These are phyloP conservation scores for Nemania diffusa DNA, from an alignment of 2,329 filamentous ascomycete species.

Conservation along the genomic window DNA sequence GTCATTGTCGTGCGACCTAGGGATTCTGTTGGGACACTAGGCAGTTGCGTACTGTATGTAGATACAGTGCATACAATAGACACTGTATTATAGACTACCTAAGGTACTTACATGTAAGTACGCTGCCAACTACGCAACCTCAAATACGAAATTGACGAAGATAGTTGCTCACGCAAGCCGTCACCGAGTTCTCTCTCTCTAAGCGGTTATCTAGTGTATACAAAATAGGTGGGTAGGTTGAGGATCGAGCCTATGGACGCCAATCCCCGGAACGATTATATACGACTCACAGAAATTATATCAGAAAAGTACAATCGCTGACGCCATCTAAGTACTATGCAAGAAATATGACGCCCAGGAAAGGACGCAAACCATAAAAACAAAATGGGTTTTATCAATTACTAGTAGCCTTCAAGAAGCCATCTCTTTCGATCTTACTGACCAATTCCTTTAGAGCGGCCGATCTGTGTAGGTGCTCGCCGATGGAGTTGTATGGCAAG, in stretches of 20 bases:
- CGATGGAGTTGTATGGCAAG: not conserved
- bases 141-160: not conserved
- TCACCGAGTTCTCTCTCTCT: not conserved
- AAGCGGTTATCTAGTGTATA: not conserved
- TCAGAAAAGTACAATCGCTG: not conserved
- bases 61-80: not conserved
- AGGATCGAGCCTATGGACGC: not conserved
- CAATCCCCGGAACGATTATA: not conserved
- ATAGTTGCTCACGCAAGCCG: too few relatives aligned
- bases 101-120: too few relatives aligned
- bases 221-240: not conserved
- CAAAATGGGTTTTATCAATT: not conserved
- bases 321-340: not conserved
- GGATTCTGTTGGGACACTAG: too few relatives aligned
- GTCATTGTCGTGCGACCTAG: slow-evolving; percentile 24
- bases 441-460: not conserved
- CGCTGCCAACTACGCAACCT: too few relatives aligned
- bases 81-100: not conserved
- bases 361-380: not conserved
- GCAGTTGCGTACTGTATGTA: not conserved
- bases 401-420: not conserved
- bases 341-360: not conserved
- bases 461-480: not conserved
- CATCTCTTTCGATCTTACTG: not conserved
- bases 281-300: not conserved